Base-by-base conservation (phyloP, 78 protist genomes). In the Neovahlkampfia damariscottae region DNA sequence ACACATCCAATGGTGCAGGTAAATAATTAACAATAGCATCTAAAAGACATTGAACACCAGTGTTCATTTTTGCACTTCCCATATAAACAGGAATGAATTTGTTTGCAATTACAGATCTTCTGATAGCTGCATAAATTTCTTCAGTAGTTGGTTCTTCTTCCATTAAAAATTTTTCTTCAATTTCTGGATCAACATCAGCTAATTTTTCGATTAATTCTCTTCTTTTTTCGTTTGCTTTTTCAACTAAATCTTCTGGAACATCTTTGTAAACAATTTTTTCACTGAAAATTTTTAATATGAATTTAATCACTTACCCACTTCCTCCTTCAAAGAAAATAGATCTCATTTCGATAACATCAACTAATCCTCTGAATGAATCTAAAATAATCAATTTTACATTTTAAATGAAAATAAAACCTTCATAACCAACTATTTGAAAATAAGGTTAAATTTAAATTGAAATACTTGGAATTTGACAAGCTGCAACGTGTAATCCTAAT, bases 51-150 rank as follows among this genome's bases (percentile, higher is more conserved):
- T 95, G 97, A 8, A 93, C 94, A 35, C 98, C 98, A 59, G 80
- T 81, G 80, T 93, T 92, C 79, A 88, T 90, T 83, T 88, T 80
- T 10, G 98, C 98, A 32, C 95, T 78, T 30, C 98, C 98, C 80
- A 83, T 67, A 32, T 87, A 30, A 37, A 94, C 96, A 34, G 98
- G 98, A 2, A 70, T 68, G 70, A 93, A 81, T 58, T 40, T 79
- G 70, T 40, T 59, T 2, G 40, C 85, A 8, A 91, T 8, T 5
- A 87, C 72, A 28, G 85, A 58, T 8, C 88, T 30, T 1, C 94
- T 86, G 32, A 90, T 67, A 7, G 91, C 94, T 0, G 83, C 79
- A 19, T 32, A 31, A 59, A 80, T 1, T 36, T 80, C 68, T 41
- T 80, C 84, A 6, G 5, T 78, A 10, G 70, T 74, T 7, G 84